phyloP scores from a whole-genome alignment of 768 basidiomycete species.

The Suillus subaureus region DNA sequence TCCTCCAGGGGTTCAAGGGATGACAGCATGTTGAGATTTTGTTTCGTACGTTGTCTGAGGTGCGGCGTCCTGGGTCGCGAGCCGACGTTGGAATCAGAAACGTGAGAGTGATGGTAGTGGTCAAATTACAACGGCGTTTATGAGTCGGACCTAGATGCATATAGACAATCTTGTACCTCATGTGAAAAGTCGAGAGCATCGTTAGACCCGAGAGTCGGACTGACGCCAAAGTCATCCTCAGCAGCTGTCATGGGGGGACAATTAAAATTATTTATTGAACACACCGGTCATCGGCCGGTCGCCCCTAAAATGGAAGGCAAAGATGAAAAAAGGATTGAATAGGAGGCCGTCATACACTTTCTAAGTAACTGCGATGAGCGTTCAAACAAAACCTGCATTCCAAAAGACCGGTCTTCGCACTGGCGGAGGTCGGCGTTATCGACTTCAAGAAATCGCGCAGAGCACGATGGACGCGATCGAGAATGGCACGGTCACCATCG shows the following conservation, averaged over 20 bases:
- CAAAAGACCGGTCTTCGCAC: not conserved
- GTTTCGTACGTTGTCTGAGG: not conserved
- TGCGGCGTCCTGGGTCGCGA: not conserved
- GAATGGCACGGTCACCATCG: slow-evolving; percentile 42
- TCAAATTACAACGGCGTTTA: slow-evolving; percentile 1
- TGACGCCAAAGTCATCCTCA: not conserved
- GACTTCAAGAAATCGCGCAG: slow-evolving; percentile 47
- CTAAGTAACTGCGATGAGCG: not conserved
- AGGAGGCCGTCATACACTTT: not conserved
- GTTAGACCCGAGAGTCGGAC: not conserved
- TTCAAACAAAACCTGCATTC: slow-evolving; percentile 11
- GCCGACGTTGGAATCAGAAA: not conserved
- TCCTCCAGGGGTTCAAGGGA: slow-evolving; percentile 33
- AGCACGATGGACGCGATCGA: slow-evolving; percentile 52
- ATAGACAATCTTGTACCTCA: not conserved
- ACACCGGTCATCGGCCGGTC: not conserved
- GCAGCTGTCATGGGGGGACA: not conserved
- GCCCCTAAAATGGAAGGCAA: not conserved
- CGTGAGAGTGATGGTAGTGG: slow-evolving; percentile 4
- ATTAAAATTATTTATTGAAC: not conserved
- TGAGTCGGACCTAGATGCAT: not conserved
- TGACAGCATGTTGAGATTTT: slow-evolving; percentile 19
- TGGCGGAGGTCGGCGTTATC: slow-evolving; percentile 12
- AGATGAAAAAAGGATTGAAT: not conserved
- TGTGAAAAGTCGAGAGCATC: not conserved